These are phyloP conservation scores for Cyclostephanos tholiformis DNA, from an alignment of 108 stramenopile genomes.

Conservation along the genomic window DNA sequence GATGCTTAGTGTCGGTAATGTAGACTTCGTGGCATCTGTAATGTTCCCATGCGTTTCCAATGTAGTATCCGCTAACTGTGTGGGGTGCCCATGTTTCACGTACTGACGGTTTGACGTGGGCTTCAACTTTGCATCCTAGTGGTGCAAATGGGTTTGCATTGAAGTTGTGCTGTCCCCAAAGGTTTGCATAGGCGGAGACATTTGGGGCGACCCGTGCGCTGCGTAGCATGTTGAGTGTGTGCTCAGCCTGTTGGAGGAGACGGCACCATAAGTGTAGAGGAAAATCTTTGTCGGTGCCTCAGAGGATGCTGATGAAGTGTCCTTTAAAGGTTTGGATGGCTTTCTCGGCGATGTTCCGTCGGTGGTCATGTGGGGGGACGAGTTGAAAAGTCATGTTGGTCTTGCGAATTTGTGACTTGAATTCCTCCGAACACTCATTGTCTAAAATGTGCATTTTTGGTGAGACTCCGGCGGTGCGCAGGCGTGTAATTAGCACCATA, in stretches of 20 bases:
- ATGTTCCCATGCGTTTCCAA: conserved; percentile 9
- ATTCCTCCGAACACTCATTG: not conserved
- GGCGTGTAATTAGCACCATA: not conserved
- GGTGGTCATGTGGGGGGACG: not conserved
- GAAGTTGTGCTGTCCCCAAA: conserved; percentile 20
- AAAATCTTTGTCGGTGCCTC: conserved; percentile 3
- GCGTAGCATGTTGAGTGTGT: conserved; percentile 12
- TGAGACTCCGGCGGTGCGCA: not conserved
- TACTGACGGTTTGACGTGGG: not conserved
- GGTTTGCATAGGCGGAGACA: conserved; percentile 5
- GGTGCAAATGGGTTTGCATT: conserved; percentile 23
- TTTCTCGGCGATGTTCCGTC: conserved; percentile 4
- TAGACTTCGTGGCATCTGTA: conserved; percentile 2
- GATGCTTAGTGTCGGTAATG: not conserved
- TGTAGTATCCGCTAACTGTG: conserved; percentile 7
- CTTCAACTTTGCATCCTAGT: conserved; percentile 16
- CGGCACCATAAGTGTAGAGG: conserved; percentile 31
- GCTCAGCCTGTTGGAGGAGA: conserved; percentile 14
- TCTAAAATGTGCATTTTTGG: conserved; percentile 1
- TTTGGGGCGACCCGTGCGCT: not conserved
- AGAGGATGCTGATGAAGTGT: conserved; percentile 13
- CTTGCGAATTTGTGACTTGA: not conserved
- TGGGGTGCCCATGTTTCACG: conserved; percentile 10
- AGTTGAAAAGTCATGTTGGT: not conserved
- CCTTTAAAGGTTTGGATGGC: not conserved